Evolutionary conservation across 2,329 filamentous ascomycete species (phyloP), one percentile per base, ranked within the genome.

Genomic region (Leptographium radiaticola): DNA sequence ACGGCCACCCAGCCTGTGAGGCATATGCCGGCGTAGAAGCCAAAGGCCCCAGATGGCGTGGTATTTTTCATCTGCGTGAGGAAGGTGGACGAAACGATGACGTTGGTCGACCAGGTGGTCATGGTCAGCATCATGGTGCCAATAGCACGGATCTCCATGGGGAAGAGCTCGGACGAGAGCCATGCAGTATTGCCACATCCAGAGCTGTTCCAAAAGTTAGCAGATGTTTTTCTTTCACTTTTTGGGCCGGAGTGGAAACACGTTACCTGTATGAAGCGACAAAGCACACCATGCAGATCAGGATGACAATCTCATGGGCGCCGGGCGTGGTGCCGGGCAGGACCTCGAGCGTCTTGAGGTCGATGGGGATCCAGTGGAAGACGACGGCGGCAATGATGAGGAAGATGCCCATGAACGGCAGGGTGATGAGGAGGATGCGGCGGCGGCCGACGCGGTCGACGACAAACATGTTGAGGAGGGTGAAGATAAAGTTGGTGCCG

Each of bases 301-400:
- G 33, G 7, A 52, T 34, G 12, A 52, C 9, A 16, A 52, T 52
- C 9, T 40, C 51, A 16, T 38, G 33, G 9, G 34, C 42, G 33
- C 36, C 36, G 2, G 34, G n/a, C 11, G 33, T 31, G 3, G 39
- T 25, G 4, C 51, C 51, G 3, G 42, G 34, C 6, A 30, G 20
- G 13, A 52, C 12, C 2, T 45, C 20, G 18, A 52, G 33, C 2
- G 31, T 33, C 5, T 46, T 9, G 16, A 47, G 36, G 40, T 51
- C 66, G 4, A 71, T 63, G 1, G 75, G 75, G 0, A 83, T 83
- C 83, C 83, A 87, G 2, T 81, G 84, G 4, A 76, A 75, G 46
- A 83, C 83, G 60, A 87, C 87, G 73, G 84, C 86, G 72, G 84
- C 85, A 65, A 87, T 87, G 67, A 82, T 86, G 59, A 86, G 74